A percentile compares a stretch with the other conserved stretches of the same genome.
Evolutionary conservation across 495 filamentous ascomycete genomes (phyloP).

Genomic region (Neurospora sp.): DNA sequence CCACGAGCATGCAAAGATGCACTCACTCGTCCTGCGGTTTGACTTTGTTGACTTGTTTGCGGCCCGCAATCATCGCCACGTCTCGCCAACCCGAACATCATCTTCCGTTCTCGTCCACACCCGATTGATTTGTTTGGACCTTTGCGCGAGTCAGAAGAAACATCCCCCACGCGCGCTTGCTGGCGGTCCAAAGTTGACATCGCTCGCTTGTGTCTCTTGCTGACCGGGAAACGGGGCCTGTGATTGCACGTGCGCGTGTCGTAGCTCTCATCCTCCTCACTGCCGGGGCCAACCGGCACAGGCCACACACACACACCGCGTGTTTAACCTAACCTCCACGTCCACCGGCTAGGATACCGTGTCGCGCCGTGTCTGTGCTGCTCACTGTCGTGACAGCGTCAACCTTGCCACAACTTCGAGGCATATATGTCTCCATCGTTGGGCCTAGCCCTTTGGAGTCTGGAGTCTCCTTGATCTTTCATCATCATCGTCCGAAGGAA

Average conservation of each 20-base stretch:
- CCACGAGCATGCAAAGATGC: neutral
- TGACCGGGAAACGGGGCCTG: neutral
- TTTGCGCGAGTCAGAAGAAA: neutral
- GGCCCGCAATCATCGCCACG: neutral
- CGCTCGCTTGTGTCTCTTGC: neutral
- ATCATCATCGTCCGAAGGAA: constrained; percentile 7
- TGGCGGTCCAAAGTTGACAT: neutral
- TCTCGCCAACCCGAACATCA: neutral
- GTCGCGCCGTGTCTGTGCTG: neutral
- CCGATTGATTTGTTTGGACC: neutral
- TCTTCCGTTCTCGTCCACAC: neutral
- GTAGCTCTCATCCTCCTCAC: neutral
- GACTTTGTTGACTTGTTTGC: neutral
- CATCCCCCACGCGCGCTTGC: neutral
- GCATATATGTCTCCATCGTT: constrained; percentile 23
- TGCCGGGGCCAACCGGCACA: neutral
- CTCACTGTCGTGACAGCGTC: constrained; percentile 14
- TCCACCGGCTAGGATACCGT: constrained; percentile 3
- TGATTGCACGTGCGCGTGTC: neutral
- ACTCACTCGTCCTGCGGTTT: neutral
- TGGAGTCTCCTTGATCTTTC: neutral
- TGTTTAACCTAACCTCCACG: constrained; percentile 7
- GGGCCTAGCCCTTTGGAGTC: constrained; percentile 9
- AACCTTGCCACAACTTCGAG: constrained; percentile 18
- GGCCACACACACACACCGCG: neutral